Percentiles rank a stretch among this genome's conserved stretches.
phyloP scores from a whole-genome alignment of 306 rosid genomes.

The Abrus precatorius region DNA sequence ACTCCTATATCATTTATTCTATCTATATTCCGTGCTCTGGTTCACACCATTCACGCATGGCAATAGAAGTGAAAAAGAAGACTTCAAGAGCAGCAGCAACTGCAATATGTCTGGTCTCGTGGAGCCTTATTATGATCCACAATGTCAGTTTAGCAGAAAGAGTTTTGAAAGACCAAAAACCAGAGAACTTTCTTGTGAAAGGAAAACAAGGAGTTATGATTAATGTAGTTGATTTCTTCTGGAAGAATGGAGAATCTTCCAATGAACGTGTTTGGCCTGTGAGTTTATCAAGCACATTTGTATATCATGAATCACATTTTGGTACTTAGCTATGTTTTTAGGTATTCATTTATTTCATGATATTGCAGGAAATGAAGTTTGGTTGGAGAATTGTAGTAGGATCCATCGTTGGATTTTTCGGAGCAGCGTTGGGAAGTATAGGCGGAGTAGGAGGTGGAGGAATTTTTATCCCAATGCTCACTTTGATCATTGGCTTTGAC shows the following conservation, averaged over 20 bases:
- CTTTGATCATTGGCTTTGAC: conserved; percentile 84
- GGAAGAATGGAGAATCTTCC: conserved; percentile 67
- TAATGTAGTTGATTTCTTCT: conserved; percentile 58
- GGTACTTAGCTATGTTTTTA: not conserved
- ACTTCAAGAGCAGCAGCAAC: conserved; percentile 49
- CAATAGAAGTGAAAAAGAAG: conserved; percentile 46
- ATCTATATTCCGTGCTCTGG: not conserved
- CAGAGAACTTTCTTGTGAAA: conserved; percentile 27
- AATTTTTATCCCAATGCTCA: conserved; percentile 86
- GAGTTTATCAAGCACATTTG: conserved; percentile 45
- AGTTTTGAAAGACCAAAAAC: conserved; percentile 54
- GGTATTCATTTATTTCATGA: not conserved
- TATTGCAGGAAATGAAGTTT: conserved; percentile 76
- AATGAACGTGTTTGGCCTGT: conserved; percentile 85
- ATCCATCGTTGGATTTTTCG: conserved; percentile 81
- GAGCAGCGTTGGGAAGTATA: conserved; percentile 89
- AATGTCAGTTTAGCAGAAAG: conserved; percentile 61
- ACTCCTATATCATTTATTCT: not conserved
- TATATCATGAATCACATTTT: not conserved
- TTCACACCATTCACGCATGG: conserved; percentile 55
- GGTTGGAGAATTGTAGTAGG: conserved; percentile 80
- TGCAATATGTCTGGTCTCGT: conserved; percentile 56
- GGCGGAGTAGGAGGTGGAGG: conserved; percentile 97
- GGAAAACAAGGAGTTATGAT: conserved; percentile 51
- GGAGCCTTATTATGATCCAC: conserved; percentile 56